Base-by-base conservation (phyloP, 768 basidiomycete species). In the Cyclocybe aegerita region DNA sequence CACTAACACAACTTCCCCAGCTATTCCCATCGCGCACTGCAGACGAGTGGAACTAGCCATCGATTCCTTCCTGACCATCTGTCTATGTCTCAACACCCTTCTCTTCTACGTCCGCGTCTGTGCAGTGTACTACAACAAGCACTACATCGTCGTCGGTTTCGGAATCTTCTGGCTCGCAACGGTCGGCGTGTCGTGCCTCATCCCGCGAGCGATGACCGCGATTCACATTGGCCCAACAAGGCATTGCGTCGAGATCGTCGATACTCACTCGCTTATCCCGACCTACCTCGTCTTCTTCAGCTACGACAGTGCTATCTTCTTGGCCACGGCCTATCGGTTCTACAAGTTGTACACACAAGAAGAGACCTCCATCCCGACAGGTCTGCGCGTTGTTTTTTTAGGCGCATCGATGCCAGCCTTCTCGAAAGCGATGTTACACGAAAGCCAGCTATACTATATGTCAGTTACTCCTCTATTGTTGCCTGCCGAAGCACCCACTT, bases 31-130 rank as follows among this genome's bases (percentile, higher is more conserved):
- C n/a, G 51, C 55, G 11, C 43, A 60, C 45, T 64, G 60, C 40
- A 46, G 14, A 3, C 32, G 34, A 14, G 48, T 54, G 36, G 45
- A 57, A 30, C 48, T 46, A 7, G 52, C 43, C 17, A 40, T 61
- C 29, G 54, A 55, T 29, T 52, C 53, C 6, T 54, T 66, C 23
- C 58, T 61, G 17, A 58, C 62, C 34, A 34, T 59, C 32, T 54
- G 54, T 33, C 47, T 61, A 32, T 47, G 64, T 0, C 52, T 54
- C 5, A 60, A 64, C 1, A 51, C 60, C 11, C 52, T 59, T 16
- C 62, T 70, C 30, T 67, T 66, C 54, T 61, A 62, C 43, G 52
- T 63, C 40, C 66, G 67, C 3, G 61, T 66, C 7, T 56, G 50
- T 11, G 58, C 65, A 0, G 54, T 68, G 14, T 68, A 55, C 42